These are phyloP conservation scores for Tothia fuscella DNA, from an alignment of 2,329 filamentous ascomycete genomes.

Conservation along the genomic window DNA sequence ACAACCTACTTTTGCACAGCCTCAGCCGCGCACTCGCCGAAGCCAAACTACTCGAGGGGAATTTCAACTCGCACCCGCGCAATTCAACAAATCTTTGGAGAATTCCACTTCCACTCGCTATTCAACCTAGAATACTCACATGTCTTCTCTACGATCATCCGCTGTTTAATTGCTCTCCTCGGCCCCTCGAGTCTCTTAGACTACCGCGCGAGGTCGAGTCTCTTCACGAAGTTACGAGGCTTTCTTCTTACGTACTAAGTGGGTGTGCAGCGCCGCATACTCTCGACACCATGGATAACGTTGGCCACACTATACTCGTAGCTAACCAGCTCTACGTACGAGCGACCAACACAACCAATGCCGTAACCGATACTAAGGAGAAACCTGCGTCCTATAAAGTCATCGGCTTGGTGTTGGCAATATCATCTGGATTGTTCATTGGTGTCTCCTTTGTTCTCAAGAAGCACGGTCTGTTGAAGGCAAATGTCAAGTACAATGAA, in stretches of 20 bases:
- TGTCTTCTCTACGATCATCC: not conserved
- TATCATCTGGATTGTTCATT: constrained; percentile 84
- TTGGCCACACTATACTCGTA: constrained; percentile 3
- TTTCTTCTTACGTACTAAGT: not conserved
- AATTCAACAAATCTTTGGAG: too few species aligned
- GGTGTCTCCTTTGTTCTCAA: constrained; percentile 92
- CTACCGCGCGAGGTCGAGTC: not conserved
- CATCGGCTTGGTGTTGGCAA: constrained; percentile 73
- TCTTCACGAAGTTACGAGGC: not conserved
- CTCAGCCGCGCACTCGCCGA: too few species aligned
- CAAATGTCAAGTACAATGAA: constrained; percentile 94
- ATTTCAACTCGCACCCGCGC: too few species aligned
- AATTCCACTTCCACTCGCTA: too few species aligned
- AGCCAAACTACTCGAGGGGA: too few species aligned
- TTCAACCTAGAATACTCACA: too few species aligned
- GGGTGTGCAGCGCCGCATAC: not conserved
- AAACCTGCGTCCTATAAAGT: constrained; percentile 59
- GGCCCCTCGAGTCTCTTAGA: not conserved
- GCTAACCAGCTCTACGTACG: constrained; percentile 7
- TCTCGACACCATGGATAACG: constrained; percentile 1
- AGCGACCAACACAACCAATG: not conserved
- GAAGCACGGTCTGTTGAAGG: constrained; percentile 80
- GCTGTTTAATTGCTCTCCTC: not conserved
- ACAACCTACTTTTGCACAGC: too few species aligned
- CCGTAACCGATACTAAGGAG: not conserved